Evolutionary conservation across 305 asterid genomes (phyloP).

Genomic region (Ilex paraguariensis): DNA sequence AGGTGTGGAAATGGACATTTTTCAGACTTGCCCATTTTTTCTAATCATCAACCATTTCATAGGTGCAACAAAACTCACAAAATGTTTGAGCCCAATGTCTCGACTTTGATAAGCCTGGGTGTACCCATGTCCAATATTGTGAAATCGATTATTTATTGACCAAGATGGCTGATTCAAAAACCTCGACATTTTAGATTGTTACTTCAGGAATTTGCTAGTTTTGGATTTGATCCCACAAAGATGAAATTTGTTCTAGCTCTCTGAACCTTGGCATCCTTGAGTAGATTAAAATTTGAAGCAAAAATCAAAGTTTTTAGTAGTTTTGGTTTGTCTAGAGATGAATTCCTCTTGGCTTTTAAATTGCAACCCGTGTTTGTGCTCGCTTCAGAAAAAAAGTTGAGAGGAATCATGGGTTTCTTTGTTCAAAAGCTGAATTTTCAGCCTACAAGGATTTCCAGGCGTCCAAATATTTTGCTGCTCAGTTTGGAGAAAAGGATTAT

Average conservation of each 20-base stretch:
- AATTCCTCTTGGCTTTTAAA: background rate
- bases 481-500: background rate
- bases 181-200: no score
- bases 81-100: no score
- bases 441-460: background rate
- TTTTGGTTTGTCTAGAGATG: background rate
- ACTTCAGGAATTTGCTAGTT: no score
- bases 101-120: no score
- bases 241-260: background rate
- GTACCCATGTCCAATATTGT: no score
- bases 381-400: background rate
- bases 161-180: no score
- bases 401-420: background rate
- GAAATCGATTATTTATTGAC: no score
- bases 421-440: background rate
- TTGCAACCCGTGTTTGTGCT: background rate
- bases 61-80: no score
- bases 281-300: background rate
- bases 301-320: background rate
- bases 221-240: no score
- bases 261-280: background rate
- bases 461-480: background rate
- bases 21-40: no score
- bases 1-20: no score
- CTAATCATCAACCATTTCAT: no score